phyloP scores from a whole-genome alignment of 2,329 filamentous ascomycete genomes.

The Aspergillus ibericus region DNA sequence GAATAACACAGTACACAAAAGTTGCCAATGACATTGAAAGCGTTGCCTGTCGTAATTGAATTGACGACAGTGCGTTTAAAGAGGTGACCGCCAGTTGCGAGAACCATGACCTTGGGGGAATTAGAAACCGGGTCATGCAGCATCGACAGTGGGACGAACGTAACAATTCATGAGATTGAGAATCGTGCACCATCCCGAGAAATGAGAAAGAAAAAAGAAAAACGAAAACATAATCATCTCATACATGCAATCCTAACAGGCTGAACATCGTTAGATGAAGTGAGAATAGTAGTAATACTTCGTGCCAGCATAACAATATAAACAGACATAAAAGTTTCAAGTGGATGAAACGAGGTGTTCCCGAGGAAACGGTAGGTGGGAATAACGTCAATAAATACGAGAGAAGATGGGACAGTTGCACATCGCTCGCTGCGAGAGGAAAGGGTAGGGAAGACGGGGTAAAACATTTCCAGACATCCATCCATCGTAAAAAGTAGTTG shows the following conservation, averaged over 20 bases:
- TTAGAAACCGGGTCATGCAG: slow-evolving; percentile 5
- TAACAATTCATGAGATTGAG: slow-evolving; percentile 16
- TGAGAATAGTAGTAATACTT: slow-evolving; percentile 20
- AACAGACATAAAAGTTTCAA: slow-evolving; percentile 26
- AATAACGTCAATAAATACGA: slow-evolving; percentile 18
- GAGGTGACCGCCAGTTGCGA: not conserved
- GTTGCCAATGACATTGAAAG: slow-evolving; percentile 5
- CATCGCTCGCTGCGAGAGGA: slow-evolving; percentile 36
- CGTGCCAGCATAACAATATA: slow-evolving; percentile 31
- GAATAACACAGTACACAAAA: slow-evolving; percentile 10
- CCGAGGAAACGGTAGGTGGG: slow-evolving; percentile 9
- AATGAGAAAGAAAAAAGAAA: slow-evolving; percentile 12
- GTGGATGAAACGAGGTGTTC: not conserved
- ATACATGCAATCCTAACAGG: slow-evolving; percentile 27
- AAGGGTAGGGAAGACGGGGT: slow-evolving; percentile 12
- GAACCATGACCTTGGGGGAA: not conserved
- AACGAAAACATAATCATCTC: slow-evolving; percentile 24
- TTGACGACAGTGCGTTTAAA: slow-evolving; percentile 3
- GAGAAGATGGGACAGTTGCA: slow-evolving; percentile 27
- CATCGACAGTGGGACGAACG: slow-evolving; percentile 16
- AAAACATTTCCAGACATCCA: slow-evolving; percentile 29
- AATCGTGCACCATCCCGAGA: slow-evolving; percentile 15
- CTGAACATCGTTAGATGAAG: slow-evolving; percentile 20
- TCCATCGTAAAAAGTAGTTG: slow-evolving; percentile 30
- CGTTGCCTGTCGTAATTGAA: slow-evolving; percentile 1